phyloP scores from a whole-genome alignment of 2,329 filamentous ascomycete genomes.

The Leptographium lundbergii region DNA sequence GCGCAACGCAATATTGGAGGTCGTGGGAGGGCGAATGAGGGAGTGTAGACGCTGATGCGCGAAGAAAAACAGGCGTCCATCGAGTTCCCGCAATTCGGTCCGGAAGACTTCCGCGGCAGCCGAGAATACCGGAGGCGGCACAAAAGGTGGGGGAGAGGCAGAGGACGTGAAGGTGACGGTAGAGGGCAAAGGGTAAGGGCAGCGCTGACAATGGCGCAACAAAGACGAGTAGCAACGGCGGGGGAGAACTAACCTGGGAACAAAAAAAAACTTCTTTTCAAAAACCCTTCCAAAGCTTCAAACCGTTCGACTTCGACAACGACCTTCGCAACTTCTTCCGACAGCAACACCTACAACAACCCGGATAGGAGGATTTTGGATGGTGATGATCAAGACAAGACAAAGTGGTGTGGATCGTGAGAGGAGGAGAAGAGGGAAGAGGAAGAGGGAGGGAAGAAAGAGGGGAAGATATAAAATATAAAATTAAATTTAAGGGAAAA shows the following conservation, averaged over 20 bases:
- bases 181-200: not conserved
- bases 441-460: constrained; percentile 11
- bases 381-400: constrained; percentile 7
- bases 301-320: constrained; percentile 12
- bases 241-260: not conserved
- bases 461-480: constrained; percentile 10
- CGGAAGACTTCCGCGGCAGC: not conserved
- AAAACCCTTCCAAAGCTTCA: constrained; percentile 2
- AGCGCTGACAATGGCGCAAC: not conserved
- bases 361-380: constrained; percentile 7
- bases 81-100: not conserved
- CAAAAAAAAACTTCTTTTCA: not conserved
- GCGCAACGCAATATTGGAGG: not conserved
- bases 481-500: constrained; percentile 4
- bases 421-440: not conserved
- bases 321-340: constrained; percentile 13
- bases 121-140: not conserved
- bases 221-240: not conserved
- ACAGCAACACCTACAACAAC: constrained; percentile 15
- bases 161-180: too few relatives aligned
- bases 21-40: not conserved
- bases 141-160: not conserved
- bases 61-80: not conserved
- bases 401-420: constrained; percentile 10
- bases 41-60: not conserved